Percentiles rank a stretch among this genome's conserved stretches.
Evolutionary conservation across 148 eudicot genomes (phyloP).

Genomic region (Camellia japonica): DNA sequence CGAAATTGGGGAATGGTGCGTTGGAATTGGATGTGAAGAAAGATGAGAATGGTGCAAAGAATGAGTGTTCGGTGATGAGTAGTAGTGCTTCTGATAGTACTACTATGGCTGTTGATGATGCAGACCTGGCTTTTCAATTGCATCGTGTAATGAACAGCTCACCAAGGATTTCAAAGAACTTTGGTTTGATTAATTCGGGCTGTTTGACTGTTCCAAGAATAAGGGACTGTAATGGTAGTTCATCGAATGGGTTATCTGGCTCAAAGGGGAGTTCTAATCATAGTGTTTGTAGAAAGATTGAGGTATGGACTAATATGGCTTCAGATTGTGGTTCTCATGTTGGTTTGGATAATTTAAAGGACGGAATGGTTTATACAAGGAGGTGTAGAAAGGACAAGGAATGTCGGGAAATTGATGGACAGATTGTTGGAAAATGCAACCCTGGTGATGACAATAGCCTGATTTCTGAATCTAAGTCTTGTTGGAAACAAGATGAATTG

Average conservation of each 20-base stretch:
- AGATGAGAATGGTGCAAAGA: slow-evolving; percentile 18
- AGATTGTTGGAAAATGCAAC: slow-evolving; percentile 14
- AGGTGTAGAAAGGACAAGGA: slow-evolving; percentile 24
- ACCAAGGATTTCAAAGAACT: slow-evolving; percentile 52
- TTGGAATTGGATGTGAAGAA: slow-evolving; percentile 28
- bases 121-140: slow-evolving; percentile 59
- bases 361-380: slow-evolving; percentile 28
- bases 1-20: slow-evolving; percentile 33
- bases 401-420: slow-evolving; percentile 12
- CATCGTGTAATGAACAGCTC: slow-evolving; percentile 86
- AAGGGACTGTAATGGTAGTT: slow-evolving; percentile 2
- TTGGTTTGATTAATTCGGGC: slow-evolving; percentile 23
- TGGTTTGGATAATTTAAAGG: slow-evolving; percentile 16
- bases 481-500: slow-evolving; percentile 23
- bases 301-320: slow-evolving; percentile 13
- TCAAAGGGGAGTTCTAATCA: slow-evolving; percentile 8
- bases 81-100: slow-evolving; percentile 16
- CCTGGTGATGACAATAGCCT: slow-evolving; percentile 19
- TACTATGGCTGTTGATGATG: slow-evolving; percentile 45
- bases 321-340: slow-evolving; percentile 9
- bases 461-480: slow-evolving; percentile 11
- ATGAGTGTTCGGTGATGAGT: slow-evolving; percentile 20
- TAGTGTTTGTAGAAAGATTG: neutral
- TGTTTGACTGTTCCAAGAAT: slow-evolving; percentile 28
- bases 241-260: neutral